Percentiles rank a stretch among this genome's conserved stretches.
phyloP scores from a whole-genome alignment of 345 rosid species.

The Citrus inodora region DNA sequence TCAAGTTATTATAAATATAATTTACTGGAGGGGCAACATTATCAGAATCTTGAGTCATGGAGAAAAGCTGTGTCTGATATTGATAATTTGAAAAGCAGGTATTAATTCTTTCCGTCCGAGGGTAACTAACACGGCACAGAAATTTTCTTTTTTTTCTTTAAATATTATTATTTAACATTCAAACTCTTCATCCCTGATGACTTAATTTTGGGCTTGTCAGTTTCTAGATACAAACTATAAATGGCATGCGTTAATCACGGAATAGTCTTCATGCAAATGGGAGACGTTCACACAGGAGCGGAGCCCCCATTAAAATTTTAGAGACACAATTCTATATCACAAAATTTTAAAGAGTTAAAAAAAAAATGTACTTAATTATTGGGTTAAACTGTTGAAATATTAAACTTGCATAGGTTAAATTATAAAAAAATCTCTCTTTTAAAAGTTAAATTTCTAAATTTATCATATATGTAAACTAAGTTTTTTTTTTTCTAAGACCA shows the following conservation, averaged over 20 bases:
- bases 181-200: too few relatives aligned
- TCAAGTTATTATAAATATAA: not conserved
- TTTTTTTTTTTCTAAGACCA: too few relatives aligned
- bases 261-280: not conserved
- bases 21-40: not conserved
- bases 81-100: not conserved
- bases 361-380: too few relatives aligned
- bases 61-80: not conserved
- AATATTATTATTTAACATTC: too few relatives aligned
- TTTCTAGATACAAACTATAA: not conserved
- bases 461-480: too few relatives aligned
- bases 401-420: too few relatives aligned
- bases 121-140: constrained; percentile 16
- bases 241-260: not conserved
- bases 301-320: too few relatives aligned
- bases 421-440: too few relatives aligned
- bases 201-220: not conserved
- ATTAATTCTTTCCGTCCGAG: not conserved
- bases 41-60: not conserved
- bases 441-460: too few relatives aligned
- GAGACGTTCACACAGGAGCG: not conserved
- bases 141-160: not conserved
- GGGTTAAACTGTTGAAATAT: too few relatives aligned
- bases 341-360: too few relatives aligned
- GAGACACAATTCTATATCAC: too few relatives aligned